Evolutionary conservation across 2,329 filamentous ascomycete genomes (phyloP).

Genomic region (Hymenoscyphus linearis): DNA sequence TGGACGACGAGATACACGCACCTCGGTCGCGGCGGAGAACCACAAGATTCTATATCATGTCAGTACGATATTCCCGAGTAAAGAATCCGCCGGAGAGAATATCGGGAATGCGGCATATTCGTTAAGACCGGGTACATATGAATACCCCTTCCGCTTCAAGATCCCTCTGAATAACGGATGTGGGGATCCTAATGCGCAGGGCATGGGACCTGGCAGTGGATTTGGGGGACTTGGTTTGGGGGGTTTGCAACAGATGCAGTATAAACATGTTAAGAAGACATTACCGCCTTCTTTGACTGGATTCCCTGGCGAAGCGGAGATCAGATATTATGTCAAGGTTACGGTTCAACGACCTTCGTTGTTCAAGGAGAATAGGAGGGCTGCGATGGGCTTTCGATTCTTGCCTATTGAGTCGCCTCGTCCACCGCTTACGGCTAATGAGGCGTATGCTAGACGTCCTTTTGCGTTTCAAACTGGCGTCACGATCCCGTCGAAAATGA

Average conservation of each 20-base stretch:
- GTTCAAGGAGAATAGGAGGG: constrained; percentile 83
- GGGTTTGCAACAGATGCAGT: constrained; percentile 56
- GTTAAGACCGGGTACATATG: constrained; percentile 63
- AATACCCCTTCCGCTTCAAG: constrained; percentile 76
- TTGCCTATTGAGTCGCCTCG: constrained; percentile 88
- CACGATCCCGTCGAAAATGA: constrained; percentile 28
- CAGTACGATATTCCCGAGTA: constrained; percentile 61
- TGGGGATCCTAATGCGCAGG: constrained; percentile 42
- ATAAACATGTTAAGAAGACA: constrained; percentile 73
- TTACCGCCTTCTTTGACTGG: constrained; percentile 86
- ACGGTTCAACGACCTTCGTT: constrained; percentile 84
- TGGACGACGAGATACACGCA: constrained; percentile 18
- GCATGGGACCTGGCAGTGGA: constrained; percentile 48
- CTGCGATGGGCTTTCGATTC: constrained; percentile 69
- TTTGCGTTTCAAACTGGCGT: constrained; percentile 47
- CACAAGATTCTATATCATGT: constrained; percentile 74
- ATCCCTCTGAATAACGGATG: constrained; percentile 71
- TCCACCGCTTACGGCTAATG: constrained; percentile 59
- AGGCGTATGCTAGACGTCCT: constrained; percentile 76
- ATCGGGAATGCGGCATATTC: constrained; percentile 42
- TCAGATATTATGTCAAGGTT: constrained; percentile 92
- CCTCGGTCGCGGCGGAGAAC: constrained; percentile 46
- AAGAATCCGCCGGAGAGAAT: constrained; percentile 30
- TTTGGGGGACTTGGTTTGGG: constrained; percentile 56
- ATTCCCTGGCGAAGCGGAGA: constrained; percentile 81